Percentiles rank a stretch among this genome's conserved stretches.
Conservation (phyloP, 2,329 filamentous ascomycete genomes). For the Aspergillus felis region DNA sequence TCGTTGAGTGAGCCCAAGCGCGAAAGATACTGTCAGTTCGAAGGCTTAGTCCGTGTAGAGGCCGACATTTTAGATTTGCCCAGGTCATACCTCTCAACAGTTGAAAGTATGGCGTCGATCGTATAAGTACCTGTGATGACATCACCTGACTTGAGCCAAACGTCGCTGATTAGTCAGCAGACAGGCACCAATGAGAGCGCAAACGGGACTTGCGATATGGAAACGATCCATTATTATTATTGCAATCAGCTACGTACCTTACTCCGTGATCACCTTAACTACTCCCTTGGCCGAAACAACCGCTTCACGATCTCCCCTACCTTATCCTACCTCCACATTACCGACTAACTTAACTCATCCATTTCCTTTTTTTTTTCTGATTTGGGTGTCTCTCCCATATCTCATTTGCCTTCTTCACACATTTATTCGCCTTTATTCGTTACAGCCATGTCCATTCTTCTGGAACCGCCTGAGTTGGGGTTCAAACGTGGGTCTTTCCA, state of each 20-base stretch:
- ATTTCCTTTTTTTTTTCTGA: slow-evolving; percentile 4
- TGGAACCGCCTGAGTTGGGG: slow-evolving; percentile 84
- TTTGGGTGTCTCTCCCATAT: slow-evolving; percentile 8
- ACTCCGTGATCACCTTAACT: not conserved
- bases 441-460: slow-evolving; percentile 82
- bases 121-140: slow-evolving; percentile 23
- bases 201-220: not conserved
- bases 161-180: slow-evolving; percentile 4
- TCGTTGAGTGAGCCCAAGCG: not conserved
- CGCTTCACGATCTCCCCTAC: not conserved
- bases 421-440: slow-evolving; percentile 7
- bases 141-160: slow-evolving; percentile 29
- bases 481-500: slow-evolving; percentile 67
- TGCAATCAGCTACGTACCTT: not conserved
- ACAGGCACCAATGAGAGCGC: slow-evolving; percentile 1
- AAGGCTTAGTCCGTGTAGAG: not conserved
- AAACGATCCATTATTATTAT: not conserved
- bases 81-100: slow-evolving; percentile 1
- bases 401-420: slow-evolving; percentile 9
- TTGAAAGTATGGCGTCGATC: slow-evolving; percentile 14
- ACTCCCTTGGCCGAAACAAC: not conserved
- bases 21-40: not conserved
- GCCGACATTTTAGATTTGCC: not conserved
- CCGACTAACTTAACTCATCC: not conserved
- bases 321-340: not conserved